These are phyloP conservation scores for Candolleomyces aberdarensis DNA, from an alignment of 768 basidiomycete species.

Conservation along the genomic window DNA sequence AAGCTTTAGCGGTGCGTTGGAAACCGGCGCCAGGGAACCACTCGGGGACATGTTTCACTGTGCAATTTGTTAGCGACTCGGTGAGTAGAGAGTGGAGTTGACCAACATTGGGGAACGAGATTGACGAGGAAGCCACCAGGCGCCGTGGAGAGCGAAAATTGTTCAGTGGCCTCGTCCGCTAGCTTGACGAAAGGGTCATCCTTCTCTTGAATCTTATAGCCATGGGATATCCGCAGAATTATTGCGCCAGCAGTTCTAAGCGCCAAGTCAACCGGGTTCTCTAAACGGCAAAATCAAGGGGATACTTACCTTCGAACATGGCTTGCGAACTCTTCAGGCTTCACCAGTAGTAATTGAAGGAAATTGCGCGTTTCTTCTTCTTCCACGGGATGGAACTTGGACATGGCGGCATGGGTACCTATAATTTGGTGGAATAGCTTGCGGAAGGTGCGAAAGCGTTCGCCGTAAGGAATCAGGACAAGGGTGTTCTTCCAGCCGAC, in stretches of 20 bases:
- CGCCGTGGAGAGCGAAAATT: constrained; percentile 37
- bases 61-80: neutral
- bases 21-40: constrained; percentile 61
- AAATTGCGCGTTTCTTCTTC: constrained; percentile 39
- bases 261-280: neutral
- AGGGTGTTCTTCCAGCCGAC: constrained; percentile 38
- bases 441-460: constrained; percentile 38
- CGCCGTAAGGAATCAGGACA: constrained; percentile 33
- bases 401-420: constrained; percentile 35
- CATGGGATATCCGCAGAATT: constrained; percentile 43
- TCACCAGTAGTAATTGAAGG: constrained; percentile 32
- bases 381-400: constrained; percentile 34
- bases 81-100: neutral
- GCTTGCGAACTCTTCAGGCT: constrained; percentile 29
- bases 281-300: neutral
- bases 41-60: constrained; percentile 46
- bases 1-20: constrained; percentile 43
- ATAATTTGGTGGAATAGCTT: constrained; percentile 40
- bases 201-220: constrained; percentile 36
- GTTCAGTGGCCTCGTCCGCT: constrained; percentile 35
- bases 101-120: constrained; percentile 40
- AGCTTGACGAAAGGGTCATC: constrained; percentile 38
- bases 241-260: constrained; percentile 40
- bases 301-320: constrained; percentile 35
- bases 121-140: constrained; percentile 49